Evolutionary conservation across 2,329 filamentous ascomycete species (phyloP), one percentile per base, ranked within the genome.

Genomic region (Lasiodiplodia hormozganensis): DNA sequence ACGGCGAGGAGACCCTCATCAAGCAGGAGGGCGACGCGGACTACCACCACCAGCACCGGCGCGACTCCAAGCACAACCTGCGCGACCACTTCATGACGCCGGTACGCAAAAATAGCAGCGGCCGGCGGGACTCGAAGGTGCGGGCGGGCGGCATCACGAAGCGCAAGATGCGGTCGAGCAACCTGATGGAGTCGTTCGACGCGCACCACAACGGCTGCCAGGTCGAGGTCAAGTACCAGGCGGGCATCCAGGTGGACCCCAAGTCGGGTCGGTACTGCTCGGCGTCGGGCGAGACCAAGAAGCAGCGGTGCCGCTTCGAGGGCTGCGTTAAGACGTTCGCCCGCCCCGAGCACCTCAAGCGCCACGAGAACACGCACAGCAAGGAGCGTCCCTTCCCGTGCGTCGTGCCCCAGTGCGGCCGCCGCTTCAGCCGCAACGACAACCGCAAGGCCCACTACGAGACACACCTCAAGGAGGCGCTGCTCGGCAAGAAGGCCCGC

Each of bases 361-460:
- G 77, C 5, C 76, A 79, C 65, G 62, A 72, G 62, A 69, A 73
- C 34, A 78, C 72, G 0, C 76, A 78, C 68, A 69, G 62, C 4
- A 71, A 70, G 4, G 62, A 70, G 49, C 71, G 71, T 10, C 68
- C 70, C 10, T 77, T 72, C 57, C 38, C 60, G 7, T 79, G 77
- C 69, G 69, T 65, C 10, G 53, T 70, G 11, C 68, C 67, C 21
- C 69, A 73, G 12, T 79, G 77, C 69, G 40, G 49, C 1, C 77
- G 72, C 49, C 56, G 43, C 4, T 79, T 79, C 69, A 72, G 73
- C 62, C 70, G 78, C 34, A 75, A 76, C 68, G 78, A 80, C 71
- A 80, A 80, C 68, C 75, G 73, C 68, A 74, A 72, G 68, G 75
- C 72, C n/a, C 78, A 80, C 68, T 73, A 74, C 54, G 72, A 69